Evolutionary conservation across 2,329 filamentous ascomycete species (phyloP).

Genomic region (Phoma sp.): DNA sequence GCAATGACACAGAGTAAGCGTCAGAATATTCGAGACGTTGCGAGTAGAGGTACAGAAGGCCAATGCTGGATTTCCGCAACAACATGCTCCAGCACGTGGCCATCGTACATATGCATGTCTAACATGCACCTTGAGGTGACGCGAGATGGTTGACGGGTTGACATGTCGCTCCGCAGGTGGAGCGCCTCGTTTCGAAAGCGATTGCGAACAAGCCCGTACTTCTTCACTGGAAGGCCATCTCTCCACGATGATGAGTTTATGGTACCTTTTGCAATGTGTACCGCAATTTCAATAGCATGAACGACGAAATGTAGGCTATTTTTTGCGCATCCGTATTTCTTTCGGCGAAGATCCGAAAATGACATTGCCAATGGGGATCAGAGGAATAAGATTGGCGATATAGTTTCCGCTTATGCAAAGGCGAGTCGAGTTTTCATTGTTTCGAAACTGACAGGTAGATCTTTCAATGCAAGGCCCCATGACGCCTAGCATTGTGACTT

Average conservation of each 20-base stretch:
- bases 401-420: conserved; percentile 9
- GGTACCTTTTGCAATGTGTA: too few species aligned
- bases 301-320: too few species aligned
- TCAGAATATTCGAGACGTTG: background rate
- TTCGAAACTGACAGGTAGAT: conserved; percentile 11
- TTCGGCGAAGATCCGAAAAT: too few species aligned
- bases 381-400: conserved; percentile 13
- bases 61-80: background rate
- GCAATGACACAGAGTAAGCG: background rate
- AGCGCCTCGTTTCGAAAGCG: conserved; percentile 1
- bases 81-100: background rate
- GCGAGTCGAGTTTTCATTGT: conserved; percentile 7
- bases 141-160: background rate
- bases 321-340: too few species aligned
- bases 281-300: background rate
- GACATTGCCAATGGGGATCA: conserved; percentile 5
- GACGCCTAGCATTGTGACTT: background rate
- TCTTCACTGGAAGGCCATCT: background rate
- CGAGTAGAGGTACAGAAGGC: conserved; percentile 1
- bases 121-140: background rate
- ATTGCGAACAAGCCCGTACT: background rate
- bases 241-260: too few species aligned
- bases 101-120: background rate
- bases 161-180: conserved; percentile 2
- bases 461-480: background rate